A percentile compares a stretch with the other conserved stretches of the same genome.
Conservation (phyloP, 805 yeast species). For the Saturnispora zaruensis region DNA sequence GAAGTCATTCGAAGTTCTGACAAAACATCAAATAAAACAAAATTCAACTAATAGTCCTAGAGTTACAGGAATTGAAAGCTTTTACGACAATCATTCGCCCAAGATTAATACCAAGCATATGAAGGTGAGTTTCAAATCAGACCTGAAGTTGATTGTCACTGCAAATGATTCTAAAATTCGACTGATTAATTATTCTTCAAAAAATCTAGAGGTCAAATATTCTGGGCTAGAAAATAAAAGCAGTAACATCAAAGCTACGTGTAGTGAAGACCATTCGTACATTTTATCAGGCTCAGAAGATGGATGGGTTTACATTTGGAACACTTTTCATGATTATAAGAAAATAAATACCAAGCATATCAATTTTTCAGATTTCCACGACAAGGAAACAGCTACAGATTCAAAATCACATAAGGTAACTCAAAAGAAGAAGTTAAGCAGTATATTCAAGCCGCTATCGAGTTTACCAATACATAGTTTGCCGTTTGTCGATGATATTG, state of each 20-base stretch:
- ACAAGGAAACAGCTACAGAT: conserved; percentile 11
- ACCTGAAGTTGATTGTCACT: conserved; percentile 43
- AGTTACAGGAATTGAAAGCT: conserved; percentile 66
- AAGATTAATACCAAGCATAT: conserved; percentile 16
- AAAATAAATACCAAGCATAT: conserved; percentile 20
- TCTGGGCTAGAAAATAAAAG: conserved; percentile 67
- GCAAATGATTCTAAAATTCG: conserved; percentile 79
- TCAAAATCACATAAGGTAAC: conserved; percentile 15
- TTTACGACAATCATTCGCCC: conserved; percentile 16
- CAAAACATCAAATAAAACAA: conserved; percentile 36
- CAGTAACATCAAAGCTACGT: conserved; percentile 61
- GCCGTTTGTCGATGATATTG: conserved; percentile 21
- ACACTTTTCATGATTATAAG: conserved; percentile 21
- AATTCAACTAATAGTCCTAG: conserved; percentile 44
- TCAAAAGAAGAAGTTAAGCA: not conserved
- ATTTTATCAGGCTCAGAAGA: conserved; percentile 81
- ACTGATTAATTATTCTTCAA: conserved; percentile 46
- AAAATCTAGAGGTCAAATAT: conserved; percentile 53
- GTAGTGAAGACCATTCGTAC: conserved; percentile 47
- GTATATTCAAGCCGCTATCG: conserved; percentile 18
- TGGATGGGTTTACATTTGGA: conserved; percentile 82
- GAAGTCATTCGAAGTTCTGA: conserved; percentile 33
- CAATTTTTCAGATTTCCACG: not conserved
- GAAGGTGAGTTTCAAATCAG: conserved; percentile 8
- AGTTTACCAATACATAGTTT: not conserved